phyloP scores from a whole-genome alignment of 208 protist species.

The Crithidia brevicula region DNA sequence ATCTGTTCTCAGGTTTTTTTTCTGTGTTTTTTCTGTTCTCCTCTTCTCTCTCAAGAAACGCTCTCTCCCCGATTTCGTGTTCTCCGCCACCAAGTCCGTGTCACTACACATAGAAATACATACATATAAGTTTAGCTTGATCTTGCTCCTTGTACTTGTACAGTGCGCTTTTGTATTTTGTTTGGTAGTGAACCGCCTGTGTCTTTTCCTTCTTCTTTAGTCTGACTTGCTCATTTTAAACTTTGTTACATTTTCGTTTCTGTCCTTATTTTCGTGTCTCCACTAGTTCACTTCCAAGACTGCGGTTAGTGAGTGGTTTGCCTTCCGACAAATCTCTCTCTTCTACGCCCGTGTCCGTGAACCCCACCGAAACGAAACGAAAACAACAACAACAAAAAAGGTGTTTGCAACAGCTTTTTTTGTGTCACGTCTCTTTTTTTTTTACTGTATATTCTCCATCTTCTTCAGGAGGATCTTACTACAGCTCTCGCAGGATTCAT shows the following conservation, averaged over 20 bases:
- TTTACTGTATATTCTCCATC: no score
- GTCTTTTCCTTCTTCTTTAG: neutral
- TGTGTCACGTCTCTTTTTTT: no score
- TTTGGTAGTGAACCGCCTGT: no score
- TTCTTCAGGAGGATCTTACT: no score
- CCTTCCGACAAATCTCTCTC: neutral
- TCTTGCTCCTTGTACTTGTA: neutral
- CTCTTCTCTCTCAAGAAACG: neutral
- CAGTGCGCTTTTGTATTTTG: neutral
- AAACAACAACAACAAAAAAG: constrained; percentile 18
- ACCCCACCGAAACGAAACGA: neutral
- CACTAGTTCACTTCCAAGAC: neutral
- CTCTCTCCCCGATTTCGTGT: no score
- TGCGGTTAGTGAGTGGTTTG: no score
- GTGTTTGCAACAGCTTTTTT: no score
- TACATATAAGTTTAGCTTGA: neutral
- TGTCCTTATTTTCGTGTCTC: neutral
- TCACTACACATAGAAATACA: neutral
- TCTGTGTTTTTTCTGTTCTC: constrained; percentile 7
- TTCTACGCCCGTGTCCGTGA: neutral
- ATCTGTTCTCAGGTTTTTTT: constrained; percentile 5
- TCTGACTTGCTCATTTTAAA: neutral
- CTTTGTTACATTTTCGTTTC: neutral
- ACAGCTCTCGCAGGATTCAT: no score
- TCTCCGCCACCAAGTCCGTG: neutral